These are phyloP conservation scores for Penicillium cinerascens DNA, from an alignment of 495 filamentous ascomycete genomes.

Conservation along the genomic window DNA sequence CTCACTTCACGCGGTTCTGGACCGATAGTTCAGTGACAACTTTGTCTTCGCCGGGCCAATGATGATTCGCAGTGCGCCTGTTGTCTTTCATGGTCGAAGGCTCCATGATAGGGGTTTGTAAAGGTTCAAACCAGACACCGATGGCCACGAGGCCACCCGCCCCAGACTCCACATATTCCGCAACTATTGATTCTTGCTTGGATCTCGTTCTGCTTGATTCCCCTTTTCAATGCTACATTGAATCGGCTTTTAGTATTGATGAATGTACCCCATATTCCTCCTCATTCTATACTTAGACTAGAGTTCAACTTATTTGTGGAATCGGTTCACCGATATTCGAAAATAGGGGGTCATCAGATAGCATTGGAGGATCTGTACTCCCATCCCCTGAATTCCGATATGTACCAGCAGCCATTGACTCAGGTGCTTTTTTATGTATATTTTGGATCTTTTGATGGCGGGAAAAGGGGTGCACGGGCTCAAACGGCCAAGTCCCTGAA, in stretches of 20 bases:
- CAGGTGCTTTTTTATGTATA: too few species aligned
- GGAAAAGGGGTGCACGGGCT: background rate
- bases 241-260: background rate
- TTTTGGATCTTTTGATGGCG: background rate
- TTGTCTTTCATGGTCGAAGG: background rate
- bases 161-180: slow-evolving; percentile 20
- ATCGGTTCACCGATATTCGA: background rate
- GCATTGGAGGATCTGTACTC: background rate
- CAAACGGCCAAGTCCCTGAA: background rate
- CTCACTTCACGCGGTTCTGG: slow-evolving; percentile 7
- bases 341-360: slow-evolving; percentile 1
- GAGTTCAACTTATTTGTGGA: background rate
- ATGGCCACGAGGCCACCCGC: slow-evolving; percentile 16
- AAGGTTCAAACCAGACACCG: background rate
- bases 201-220: slow-evolving; percentile 3
- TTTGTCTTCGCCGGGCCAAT: background rate
- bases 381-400: background rate
- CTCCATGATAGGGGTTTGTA: slow-evolving; percentile 21
- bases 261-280: background rate
- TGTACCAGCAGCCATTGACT: background rate
- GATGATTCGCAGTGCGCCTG: background rate
- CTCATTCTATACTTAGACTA: slow-evolving; percentile 1
- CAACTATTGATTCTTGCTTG: slow-evolving; percentile 15
- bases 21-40: slow-evolving; percentile 1
- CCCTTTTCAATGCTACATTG: background rate